phyloP scores from a whole-genome alignment of 371 early-diverging fungal species.

The Choanephora cucurbitarum region DNA sequence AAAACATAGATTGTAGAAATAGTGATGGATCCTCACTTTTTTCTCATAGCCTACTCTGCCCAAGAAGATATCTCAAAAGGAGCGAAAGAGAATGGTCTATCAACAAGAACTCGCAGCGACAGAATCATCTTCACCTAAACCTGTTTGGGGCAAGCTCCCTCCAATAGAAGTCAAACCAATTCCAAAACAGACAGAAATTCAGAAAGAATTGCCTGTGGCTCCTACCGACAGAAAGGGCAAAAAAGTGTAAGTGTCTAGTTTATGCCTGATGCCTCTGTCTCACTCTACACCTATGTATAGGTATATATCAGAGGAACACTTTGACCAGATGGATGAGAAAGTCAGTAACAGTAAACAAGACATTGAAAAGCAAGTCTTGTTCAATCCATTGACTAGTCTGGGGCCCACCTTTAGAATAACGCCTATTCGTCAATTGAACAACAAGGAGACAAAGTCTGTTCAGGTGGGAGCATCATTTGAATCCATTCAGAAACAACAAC shows the following conservation, averaged over 20 bases:
- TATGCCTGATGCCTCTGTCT: no score
- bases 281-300: slow-evolving; percentile 11
- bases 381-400: slow-evolving; percentile 29
- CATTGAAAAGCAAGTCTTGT: slow-evolving; percentile 6
- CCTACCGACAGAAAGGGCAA: slow-evolving; percentile 38
- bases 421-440: slow-evolving; percentile 26
- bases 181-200: slow-evolving; percentile 1
- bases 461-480: slow-evolving; percentile 32
- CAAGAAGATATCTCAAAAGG: slow-evolving; percentile 53
- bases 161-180: slow-evolving; percentile 6
- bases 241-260: slow-evolving; percentile 48
- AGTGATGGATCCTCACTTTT: no score
- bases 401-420: slow-evolving; percentile 29
- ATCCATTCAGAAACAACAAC: slow-evolving; percentile 46
- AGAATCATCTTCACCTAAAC: slow-evolving; percentile 22
- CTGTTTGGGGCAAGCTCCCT: slow-evolving; percentile 46
- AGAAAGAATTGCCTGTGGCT: no score
- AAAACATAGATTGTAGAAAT: neutral
- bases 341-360: neutral
- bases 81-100: slow-evolving; percentile 37
- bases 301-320: slow-evolving; percentile 27
- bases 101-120: slow-evolving; percentile 30
- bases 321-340: slow-evolving; percentile 8
- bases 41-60: slow-evolving; percentile 10
- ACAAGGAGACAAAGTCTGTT: neutral